These are phyloP conservation scores for Lizonia empirigonia DNA, from an alignment of 2,329 filamentous ascomycete genomes.

Conservation along the genomic window DNA sequence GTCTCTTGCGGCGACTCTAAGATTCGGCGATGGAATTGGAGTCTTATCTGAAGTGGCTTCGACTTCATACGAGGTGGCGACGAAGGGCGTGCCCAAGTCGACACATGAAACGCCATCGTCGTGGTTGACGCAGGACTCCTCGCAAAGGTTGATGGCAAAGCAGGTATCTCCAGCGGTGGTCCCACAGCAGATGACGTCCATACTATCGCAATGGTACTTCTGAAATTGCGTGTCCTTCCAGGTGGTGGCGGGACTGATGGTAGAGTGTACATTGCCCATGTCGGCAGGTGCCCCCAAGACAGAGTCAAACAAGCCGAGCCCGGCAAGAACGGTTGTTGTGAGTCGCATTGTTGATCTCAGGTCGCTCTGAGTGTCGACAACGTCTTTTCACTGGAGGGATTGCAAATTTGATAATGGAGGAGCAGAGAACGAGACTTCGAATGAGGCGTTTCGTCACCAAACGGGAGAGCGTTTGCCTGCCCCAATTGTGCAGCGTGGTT, in stretches of 20 bases:
- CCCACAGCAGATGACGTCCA: conserved; percentile 3
- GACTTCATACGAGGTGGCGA: neutral
- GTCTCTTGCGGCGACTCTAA: neutral
- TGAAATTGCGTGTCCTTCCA: neutral
- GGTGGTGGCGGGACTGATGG: neutral
- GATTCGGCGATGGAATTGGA: neutral
- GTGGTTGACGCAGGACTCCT: conserved; percentile 1
- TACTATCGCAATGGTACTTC: neutral
- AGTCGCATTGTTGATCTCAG: neutral
- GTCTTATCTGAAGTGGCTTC: neutral
- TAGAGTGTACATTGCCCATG: neutral
- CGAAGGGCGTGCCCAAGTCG: neutral
- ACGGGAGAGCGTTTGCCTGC: neutral
- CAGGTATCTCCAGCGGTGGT: neutral
- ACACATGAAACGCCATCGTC: conserved; percentile 4
- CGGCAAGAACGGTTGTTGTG: neutral
- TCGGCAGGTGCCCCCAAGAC: neutral
- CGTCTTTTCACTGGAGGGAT: neutral
- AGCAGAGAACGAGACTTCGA: neutral
- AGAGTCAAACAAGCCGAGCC: conserved; percentile 1
- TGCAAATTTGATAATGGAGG: neutral
- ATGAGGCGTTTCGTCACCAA: neutral
- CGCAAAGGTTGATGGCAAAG: neutral
- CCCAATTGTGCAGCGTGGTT: neutral
- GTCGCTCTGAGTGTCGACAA: neutral